Evolutionary conservation across 192 early-diverging fungal species (phyloP).

Genomic region (Linnemannia schmuckeri): DNA sequence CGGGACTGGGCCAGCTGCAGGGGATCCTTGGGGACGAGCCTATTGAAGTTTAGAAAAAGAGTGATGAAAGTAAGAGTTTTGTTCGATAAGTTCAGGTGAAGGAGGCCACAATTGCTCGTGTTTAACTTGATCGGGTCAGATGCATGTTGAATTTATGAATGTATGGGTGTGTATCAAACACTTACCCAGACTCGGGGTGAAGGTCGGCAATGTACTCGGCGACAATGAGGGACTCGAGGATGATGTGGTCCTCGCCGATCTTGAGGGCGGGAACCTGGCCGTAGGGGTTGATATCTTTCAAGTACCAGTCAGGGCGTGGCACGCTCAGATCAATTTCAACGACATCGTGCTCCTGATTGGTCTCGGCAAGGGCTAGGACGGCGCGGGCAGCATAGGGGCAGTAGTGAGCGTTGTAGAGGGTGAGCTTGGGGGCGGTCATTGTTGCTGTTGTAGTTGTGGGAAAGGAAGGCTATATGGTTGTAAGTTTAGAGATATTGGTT

Average conservation of each 20-base stretch:
- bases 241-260: slow-evolving; percentile 57
- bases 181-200: slow-evolving; percentile 63
- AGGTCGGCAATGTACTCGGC: slow-evolving; percentile 73
- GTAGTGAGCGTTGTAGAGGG: slow-evolving; percentile 61
- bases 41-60: not conserved
- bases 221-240: slow-evolving; percentile 75
- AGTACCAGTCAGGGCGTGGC: slow-evolving; percentile 20
- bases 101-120: not conserved
- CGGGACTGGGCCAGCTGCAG: slow-evolving; percentile 51
- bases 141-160: not conserved
- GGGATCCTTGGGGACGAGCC: slow-evolving; percentile 54
- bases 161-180: not conserved
- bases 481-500: not conserved
- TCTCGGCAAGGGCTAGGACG: slow-evolving; percentile 70
- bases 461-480: too few relatives aligned
- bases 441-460: not conserved
- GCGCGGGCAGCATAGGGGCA: slow-evolving; percentile 81
- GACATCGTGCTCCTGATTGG: slow-evolving; percentile 59
- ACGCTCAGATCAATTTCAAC: slow-evolving; percentile 70
- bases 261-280: slow-evolving; percentile 73
- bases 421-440: slow-evolving; percentile 41
- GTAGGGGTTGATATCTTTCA: slow-evolving; percentile 70
- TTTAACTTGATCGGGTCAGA: not conserved
- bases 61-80: not conserved
- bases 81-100: not conserved